A percentile compares a stretch with the other conserved stretches of the same genome.
phyloP scores from a whole-genome alignment of 179 eudicot genomes.

The Nepenthes alata region DNA sequence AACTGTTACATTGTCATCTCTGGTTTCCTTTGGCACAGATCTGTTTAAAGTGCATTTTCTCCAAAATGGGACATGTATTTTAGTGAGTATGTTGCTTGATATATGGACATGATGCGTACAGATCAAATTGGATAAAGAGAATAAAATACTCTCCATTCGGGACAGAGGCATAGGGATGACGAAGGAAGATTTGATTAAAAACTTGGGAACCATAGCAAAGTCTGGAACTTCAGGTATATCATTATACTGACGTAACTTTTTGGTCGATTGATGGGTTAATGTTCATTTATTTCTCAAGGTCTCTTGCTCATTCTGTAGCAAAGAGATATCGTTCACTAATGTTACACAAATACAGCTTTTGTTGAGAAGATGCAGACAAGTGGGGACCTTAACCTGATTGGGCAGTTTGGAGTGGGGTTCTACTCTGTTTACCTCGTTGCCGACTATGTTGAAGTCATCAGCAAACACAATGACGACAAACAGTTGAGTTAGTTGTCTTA shows the following conservation, averaged over 20 bases:
- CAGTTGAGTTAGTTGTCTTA: constrained; percentile 38
- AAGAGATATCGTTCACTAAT: background rate
- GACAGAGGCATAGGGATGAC: constrained; percentile 98
- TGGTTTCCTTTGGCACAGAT: background rate
- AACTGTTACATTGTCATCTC: background rate
- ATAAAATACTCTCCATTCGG: constrained; percentile 77
- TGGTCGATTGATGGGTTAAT: background rate
- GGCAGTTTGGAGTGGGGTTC: constrained; percentile 91
- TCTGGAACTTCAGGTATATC: constrained; percentile 91
- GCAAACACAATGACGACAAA: constrained; percentile 93
- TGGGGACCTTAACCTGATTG: constrained; percentile 90
- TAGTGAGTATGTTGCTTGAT: no score
- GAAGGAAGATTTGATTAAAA: constrained; percentile 83
- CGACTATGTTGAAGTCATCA: constrained; percentile 92
- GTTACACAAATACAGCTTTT: constrained; percentile 43
- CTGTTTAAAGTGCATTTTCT: background rate
- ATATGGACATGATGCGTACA: constrained; percentile 15
- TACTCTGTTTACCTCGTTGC: constrained; percentile 96
- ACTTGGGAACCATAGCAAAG: constrained; percentile 92
- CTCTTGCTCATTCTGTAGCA: background rate
- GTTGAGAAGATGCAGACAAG: constrained; percentile 98
- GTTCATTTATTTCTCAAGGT: background rate
- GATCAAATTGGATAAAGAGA: constrained; percentile 91
- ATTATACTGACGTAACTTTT: background rate
- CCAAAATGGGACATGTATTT: background rate